phyloP scores from a whole-genome alignment of 805 yeast species.

The Yarrowia porcina region DNA sequence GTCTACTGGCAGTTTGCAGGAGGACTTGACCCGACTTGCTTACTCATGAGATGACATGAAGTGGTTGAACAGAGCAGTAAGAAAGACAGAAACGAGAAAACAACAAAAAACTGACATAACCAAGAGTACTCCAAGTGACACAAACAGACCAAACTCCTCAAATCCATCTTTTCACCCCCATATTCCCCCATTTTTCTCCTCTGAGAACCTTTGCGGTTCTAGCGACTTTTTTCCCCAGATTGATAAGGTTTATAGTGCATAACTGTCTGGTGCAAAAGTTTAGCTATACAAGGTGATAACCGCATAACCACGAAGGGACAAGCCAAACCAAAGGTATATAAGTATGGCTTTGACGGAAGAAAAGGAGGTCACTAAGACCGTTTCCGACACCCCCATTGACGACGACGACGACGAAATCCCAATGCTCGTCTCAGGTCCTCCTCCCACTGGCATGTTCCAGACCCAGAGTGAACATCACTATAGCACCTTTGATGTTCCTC shows the following conservation, averaged over 20 bases:
- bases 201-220: constrained; percentile 20
- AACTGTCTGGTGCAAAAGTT: constrained; percentile 7
- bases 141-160: neutral
- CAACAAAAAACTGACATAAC: no score
- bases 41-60: no score
- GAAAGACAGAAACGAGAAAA: no score
- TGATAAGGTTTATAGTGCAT: constrained; percentile 12
- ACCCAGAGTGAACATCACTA: constrained; percentile 23
- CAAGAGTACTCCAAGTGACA: no score
- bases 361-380: neutral
- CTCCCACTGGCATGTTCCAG: constrained; percentile 23
- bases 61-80: no score
- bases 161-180: neutral
- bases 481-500: constrained; percentile 14
- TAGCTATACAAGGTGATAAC: neutral
- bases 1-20: no score
- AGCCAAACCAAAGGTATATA: neutral
- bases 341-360: neutral
- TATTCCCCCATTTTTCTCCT: no score
- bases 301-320: constrained; percentile 12
- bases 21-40: no score
- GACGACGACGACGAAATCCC: constrained; percentile 21
- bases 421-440: constrained; percentile 14
- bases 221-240: constrained; percentile 12
- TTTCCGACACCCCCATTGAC: neutral